Percentiles rank a stretch among this genome's conserved stretches.
Conservation (phyloP, 2,329 filamentous ascomycete genomes). For the Exophiala lecanii-corni region DNA sequence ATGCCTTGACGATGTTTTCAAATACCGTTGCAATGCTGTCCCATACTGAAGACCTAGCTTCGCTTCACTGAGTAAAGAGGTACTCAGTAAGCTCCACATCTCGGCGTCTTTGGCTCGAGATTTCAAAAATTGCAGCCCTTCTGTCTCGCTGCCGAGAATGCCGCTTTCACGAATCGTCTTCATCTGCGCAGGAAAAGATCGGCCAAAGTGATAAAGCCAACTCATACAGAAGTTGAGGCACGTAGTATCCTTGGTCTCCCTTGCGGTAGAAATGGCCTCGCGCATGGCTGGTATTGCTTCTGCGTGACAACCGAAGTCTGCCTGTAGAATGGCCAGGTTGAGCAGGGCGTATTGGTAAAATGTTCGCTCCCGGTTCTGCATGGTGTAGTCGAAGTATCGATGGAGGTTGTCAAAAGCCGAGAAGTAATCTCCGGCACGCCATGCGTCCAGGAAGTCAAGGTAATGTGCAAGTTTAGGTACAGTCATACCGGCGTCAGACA, state of each 20-base stretch:
- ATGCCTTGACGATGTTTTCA: constrained; percentile 76
- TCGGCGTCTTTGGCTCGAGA: constrained; percentile 79
- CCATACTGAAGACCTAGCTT: constrained; percentile 69
- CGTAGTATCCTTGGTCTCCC: constrained; percentile 85
- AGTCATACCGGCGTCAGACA: constrained; percentile 45
- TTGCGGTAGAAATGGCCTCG: constrained; percentile 88
- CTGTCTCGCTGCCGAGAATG: constrained; percentile 71
- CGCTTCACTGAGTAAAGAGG: constrained; percentile 78
- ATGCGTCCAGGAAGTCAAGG: constrained; percentile 77
- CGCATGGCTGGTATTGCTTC: constrained; percentile 93
- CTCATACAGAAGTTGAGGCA: constrained; percentile 94
- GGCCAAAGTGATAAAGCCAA: constrained; percentile 94
- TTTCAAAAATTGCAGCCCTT: constrained; percentile 78
- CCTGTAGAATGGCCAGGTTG: constrained; percentile 87
- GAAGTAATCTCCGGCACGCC: constrained; percentile 84
- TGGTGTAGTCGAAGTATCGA: constrained; percentile 94
- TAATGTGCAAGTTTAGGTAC: constrained; percentile 24
- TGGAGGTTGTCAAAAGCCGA: constrained; percentile 88
- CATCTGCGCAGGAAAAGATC: constrained; percentile 73
- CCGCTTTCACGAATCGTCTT: constrained; percentile 65
- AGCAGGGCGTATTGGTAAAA: constrained; percentile 95
- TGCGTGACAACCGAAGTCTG: constrained; percentile 85
- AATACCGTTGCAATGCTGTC: constrained; percentile 58
- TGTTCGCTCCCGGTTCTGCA: constrained; percentile 74
- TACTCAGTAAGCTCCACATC: constrained; percentile 80